Base-by-base conservation (phyloP, 805 yeast genomes). In the Blastobotrys muscicola region DNA sequence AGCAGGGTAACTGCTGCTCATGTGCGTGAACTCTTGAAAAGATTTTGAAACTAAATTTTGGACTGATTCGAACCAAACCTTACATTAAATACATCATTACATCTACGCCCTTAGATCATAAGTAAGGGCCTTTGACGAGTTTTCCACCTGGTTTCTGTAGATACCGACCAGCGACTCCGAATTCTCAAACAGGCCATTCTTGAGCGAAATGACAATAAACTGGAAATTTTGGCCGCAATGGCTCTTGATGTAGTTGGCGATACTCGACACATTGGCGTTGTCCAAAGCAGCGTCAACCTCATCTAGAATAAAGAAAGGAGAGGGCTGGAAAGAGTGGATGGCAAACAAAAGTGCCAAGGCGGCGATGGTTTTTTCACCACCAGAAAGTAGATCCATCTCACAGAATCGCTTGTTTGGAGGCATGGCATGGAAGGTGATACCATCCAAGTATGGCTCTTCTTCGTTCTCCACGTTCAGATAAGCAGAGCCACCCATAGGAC, bases 211-310 rank as follows among this genome's bases (percentile, higher is more conserved):
- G 37, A 92, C 95, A 60, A 92, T 86, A 55, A 90, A 86, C 58
- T 92, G 98, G 10, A 59, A 50, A 32, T 42, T 48, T 36, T 76
- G 72, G 20, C 85, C 82, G 2, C 90, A 79, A 53, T 82, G 79
- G 47, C 73, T 75, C 41, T 72, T 72, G 47, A 92, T 85, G 58
- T 89, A 92, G 46, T 77, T 78, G n/a, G 96, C 96, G 45, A 92
- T 80, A 55, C 78, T 77, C 43, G 76, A 76, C 16, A 92, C 96
- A 56, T 92, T 92, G 16, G 85, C 78, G 47, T 84, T 80, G 62
- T 92, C 98, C 46, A 92, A 72, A 0, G 97, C 97, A 0, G 98
- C 97, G 65, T 92, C 98, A n/a, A 92, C 87, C 64, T 92, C 98
- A 61, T 92, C 98, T 36, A 92, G 67, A 0, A 92, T 95, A 59